These are phyloP conservation scores for Furcasterigmium furcatum DNA, from an alignment of 2,329 filamentous ascomycete species.

Conservation along the genomic window DNA sequence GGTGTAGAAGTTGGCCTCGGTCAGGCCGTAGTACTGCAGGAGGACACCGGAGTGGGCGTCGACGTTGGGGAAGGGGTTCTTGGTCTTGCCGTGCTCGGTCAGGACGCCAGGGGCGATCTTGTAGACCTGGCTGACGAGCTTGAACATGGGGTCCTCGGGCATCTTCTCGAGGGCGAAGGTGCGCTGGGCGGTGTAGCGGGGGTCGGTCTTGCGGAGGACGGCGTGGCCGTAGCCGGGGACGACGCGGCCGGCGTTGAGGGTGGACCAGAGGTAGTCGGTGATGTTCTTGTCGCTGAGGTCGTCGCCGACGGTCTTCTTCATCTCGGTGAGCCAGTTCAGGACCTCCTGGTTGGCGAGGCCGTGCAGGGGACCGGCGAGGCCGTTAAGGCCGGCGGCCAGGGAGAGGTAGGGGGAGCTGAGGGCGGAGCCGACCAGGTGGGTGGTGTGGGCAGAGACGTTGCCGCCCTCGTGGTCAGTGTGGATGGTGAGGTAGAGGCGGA, in stretches of 20 bases:
- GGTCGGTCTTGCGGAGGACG: constrained; percentile 99
- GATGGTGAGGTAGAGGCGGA: constrained; percentile 99
- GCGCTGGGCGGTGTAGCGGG: constrained; percentile 97
- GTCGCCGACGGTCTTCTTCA: constrained; percentile 93
- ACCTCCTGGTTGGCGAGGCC: constrained; percentile 99
- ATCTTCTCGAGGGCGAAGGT: constrained; percentile 89
- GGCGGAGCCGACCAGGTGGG: constrained; percentile 93
- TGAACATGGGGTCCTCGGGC: constrained; percentile 98
- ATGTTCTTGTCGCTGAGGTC: constrained; percentile 96
- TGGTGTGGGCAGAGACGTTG: constrained; percentile 98
- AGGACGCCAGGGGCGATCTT: constrained; percentile 98
- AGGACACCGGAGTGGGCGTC: constrained; percentile 99
- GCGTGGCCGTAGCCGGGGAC: constrained; percentile 98
- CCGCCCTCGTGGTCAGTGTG: constrained; percentile 99
- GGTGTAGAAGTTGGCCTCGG: constrained; percentile 99
- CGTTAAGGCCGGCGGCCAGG: constrained; percentile 92
- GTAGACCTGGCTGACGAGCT: constrained; percentile 99
- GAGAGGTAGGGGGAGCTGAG: constrained; percentile 98
- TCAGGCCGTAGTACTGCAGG: constrained; percentile 98
- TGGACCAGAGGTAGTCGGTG: constrained; percentile 98
- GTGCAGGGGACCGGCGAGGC: constrained; percentile 96
- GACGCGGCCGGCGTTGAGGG: constrained; percentile 91
- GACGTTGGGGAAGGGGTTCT: constrained; percentile 99
- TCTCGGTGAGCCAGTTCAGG: constrained; percentile 97
- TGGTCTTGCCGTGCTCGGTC: constrained; percentile 99